Evolutionary conservation across 306 rosid species (phyloP), one percentile per base, ranked within the genome.

Genomic region (Cercis canadensis): DNA sequence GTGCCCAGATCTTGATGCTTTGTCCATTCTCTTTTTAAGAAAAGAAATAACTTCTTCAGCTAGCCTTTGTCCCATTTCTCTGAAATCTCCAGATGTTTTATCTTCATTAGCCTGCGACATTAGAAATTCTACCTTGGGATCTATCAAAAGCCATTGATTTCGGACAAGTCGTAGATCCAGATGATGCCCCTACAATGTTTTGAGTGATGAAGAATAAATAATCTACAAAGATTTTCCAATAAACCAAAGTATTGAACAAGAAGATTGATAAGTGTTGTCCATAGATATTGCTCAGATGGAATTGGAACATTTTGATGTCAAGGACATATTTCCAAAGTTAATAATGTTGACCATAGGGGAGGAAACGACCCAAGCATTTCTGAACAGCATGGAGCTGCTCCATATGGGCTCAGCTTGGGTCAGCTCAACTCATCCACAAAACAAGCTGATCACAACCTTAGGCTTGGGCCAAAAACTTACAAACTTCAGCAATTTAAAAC

Each of bases 121-220:
- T 57, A 92, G 95, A 86, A 84, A 88, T 67, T 87, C 86, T 70
- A 81, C 72, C 86, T 89, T 89, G 63, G 98, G 96, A 81, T 92
- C 96, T 70, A 92, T 76, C 79, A 86, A 67, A 57, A 92, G 95
- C 98, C 98, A 92, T 65, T 92, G 98, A 72, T 92, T 92, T 67
- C 98, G 87, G 70, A 92, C 87, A 74, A 92, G 98, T 59, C 98
- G 87, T 61, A 92, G 76, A 87, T 92, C 98, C 78, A 89, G 84
- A 79, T 92, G 98, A 79, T 92, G 98, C 39, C 98, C 98, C 98
- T 92, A 84, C 40, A 78, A 61, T 55, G 65, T 78, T 70, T 69
- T 33, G 19, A 50, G 49, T 40, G 46, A 45, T 18, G 33, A 57
- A 41, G 17, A 15, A 52, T 52, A 73, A 67, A 59, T 44, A 53